These are phyloP conservation scores for Claviceps humidiphila DNA, from an alignment of 2,329 filamentous ascomycete genomes.

Conservation along the genomic window DNA sequence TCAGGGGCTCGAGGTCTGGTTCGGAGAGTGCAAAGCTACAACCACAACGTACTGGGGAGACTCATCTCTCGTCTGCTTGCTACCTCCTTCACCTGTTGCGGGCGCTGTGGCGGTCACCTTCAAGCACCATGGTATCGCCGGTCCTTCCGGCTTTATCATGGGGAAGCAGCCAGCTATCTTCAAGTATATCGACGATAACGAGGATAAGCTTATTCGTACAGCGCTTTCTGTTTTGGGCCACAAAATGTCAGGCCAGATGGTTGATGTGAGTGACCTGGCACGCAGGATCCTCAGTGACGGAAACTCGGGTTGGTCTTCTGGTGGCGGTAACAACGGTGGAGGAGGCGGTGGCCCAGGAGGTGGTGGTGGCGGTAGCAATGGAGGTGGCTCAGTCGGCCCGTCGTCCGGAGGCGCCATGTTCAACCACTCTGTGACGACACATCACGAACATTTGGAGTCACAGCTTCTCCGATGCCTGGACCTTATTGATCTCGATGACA, in stretches of 20 bases:
- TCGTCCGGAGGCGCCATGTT: constrained; percentile 31
- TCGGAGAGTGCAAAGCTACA: constrained; percentile 52
- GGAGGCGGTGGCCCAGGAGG: constrained; percentile 8
- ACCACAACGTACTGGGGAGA: constrained; percentile 73
- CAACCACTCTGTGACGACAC: constrained; percentile 23
- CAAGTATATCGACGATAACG: constrained; percentile 61
- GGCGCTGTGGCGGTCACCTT: constrained; percentile 62
- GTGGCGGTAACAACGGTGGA: constrained; percentile 2
- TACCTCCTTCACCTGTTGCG: constrained; percentile 55
- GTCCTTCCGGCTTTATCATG: constrained; percentile 22
- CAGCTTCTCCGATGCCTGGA: constrained; percentile 64
- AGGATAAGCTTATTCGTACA: constrained; percentile 54
- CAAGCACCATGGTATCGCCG: constrained; percentile 34
- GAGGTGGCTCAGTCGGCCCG: constrained; percentile 20
- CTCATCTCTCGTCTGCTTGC: constrained; percentile 63
- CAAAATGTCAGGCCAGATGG: constrained; percentile 50
- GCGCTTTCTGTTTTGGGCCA: constrained; percentile 51
- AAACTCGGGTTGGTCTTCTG: constrained; percentile 33
- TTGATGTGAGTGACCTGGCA: constrained; percentile 49
- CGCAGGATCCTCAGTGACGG: constrained; percentile 42
- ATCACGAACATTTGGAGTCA: constrained; percentile 44
- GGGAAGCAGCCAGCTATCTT: constrained; percentile 40
- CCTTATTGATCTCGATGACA: constrained; percentile 66
- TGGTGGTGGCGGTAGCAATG: constrained; percentile 8
- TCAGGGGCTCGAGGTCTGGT: constrained; percentile 67